A percentile compares a stretch with the other conserved stretches of the same genome.
phyloP scores from a whole-genome alignment of 345 rosid species.

The Excoecaria agallocha region DNA sequence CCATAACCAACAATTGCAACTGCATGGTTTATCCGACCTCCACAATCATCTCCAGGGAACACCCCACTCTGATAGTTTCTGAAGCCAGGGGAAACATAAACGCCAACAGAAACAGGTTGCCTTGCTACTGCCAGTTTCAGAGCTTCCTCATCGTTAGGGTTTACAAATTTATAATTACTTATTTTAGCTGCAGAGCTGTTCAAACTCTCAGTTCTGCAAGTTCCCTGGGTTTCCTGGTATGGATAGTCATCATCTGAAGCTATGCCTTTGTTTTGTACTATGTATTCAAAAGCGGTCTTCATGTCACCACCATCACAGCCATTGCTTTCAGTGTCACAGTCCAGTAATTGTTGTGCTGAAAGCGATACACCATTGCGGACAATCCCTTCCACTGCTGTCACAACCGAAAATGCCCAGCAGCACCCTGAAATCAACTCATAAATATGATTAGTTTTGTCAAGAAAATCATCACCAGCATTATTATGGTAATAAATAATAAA shows the following conservation, averaged over 20 bases:
- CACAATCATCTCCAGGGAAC: neutral
- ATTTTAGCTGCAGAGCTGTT: neutral
- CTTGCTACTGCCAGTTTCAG: neutral
- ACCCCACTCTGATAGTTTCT: neutral
- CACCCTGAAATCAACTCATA: neutral
- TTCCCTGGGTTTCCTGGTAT: neutral
- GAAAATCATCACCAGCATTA: too few species aligned
- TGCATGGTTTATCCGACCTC: neutral
- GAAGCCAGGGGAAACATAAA: neutral
- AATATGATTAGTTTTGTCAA: too few species aligned
- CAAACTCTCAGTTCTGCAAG: neutral
- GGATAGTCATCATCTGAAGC: neutral
- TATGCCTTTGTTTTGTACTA: neutral
- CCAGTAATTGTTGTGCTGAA: neutral
- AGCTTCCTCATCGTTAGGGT: neutral
- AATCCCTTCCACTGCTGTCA: conserved; percentile 1
- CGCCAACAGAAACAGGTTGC: neutral
- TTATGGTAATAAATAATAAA: too few species aligned
- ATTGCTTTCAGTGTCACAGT: neutral
- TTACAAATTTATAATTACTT: neutral
- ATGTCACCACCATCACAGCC: neutral
- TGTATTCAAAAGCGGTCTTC: neutral
- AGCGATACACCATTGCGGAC: neutral
- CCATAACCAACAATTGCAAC: conserved; percentile 27
- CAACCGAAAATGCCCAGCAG: conserved; percentile 5